phyloP scores from a whole-genome alignment of 1,284 basidiomycete genomes.

The Cutaneotrichosporon arboriforme region DNA sequence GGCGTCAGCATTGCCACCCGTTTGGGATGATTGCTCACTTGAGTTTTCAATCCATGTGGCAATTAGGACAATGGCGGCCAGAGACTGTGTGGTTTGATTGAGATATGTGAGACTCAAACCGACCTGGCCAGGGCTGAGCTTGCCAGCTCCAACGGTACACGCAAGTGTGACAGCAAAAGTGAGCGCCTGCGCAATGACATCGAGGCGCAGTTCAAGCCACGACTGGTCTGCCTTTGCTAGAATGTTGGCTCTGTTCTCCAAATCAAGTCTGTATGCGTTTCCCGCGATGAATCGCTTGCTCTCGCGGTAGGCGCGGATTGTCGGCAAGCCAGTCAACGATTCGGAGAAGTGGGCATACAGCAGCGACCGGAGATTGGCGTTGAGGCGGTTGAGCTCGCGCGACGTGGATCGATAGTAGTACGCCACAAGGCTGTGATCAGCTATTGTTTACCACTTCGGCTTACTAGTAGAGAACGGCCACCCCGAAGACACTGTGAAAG shows the following conservation, averaged over 20 bases:
- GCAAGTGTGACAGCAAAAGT: slow-evolving; percentile 57
- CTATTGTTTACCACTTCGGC: slow-evolving; percentile 53
- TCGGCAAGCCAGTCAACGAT: slow-evolving; percentile 71
- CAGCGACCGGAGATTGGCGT: slow-evolving; percentile 45
- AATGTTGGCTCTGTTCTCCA: slow-evolving; percentile 87
- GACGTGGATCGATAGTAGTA: slow-evolving; percentile 81
- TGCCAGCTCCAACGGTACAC: slow-evolving; percentile 49
- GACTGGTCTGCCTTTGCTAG: slow-evolving; percentile 58
- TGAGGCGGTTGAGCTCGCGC: slow-evolving; percentile 68
- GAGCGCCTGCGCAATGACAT: slow-evolving; percentile 62
- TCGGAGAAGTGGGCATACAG: slow-evolving; percentile 87
- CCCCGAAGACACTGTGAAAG: slow-evolving; percentile 5
- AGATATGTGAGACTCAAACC: slow-evolving; percentile 63
- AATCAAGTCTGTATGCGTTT: slow-evolving; percentile 68
- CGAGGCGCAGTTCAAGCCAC: slow-evolving; percentile 69
- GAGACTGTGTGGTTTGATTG: slow-evolving; percentile 45
- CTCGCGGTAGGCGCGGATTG: slow-evolving; percentile 78
- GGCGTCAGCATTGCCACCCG: neutral
- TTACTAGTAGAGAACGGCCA: slow-evolving; percentile 53
- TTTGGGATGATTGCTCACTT: neutral
- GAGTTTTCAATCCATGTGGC: slow-evolving; percentile 47
- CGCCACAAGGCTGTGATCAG: slow-evolving; percentile 53
- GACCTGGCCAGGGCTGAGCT: slow-evolving; percentile 61
- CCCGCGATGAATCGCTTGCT: slow-evolving; percentile 63
- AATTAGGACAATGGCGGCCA: slow-evolving; percentile 56